Base-by-base conservation (phyloP, 2,329 filamentous ascomycete species). In the Aspergillus tanneri region DNA sequence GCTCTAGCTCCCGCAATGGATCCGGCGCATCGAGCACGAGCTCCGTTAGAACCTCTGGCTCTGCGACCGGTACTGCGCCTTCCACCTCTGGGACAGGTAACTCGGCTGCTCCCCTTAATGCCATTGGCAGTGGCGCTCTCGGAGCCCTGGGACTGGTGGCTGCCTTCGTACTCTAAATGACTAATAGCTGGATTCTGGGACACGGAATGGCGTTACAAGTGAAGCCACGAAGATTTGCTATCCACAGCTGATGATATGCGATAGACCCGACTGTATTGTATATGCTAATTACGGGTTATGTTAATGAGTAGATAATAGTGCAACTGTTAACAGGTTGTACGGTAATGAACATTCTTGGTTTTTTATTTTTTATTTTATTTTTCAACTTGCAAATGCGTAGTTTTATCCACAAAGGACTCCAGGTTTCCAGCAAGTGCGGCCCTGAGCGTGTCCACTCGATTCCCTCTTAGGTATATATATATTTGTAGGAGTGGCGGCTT, bases 121-220 rank as follows among this genome's bases (percentile, higher is more conserved):
- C 65, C 32, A 45, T 62, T 32, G 61, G 65, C 43, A 63, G 55
- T 34, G 65, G 64, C 48, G 64, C 62, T 34, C 61, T 65, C 24
- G 73, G 72, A 45, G 62, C 65, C 38, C 62, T 72, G 27, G 73
- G 72, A 53, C 57, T 76, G 25, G 70, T 68, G 46, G 73, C 71
- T 46, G 54, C 74, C 45, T 56, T 74, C 46, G 58, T 69, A 22
- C 60, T 74, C 57, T 75, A 70, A 66, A 57, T 40, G 18, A 28
- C 16, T 27, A 21, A 46, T 27, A 24, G 42, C 45, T 5, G 18
- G 19, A 50, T 48, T 21, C 27, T 44, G 7, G 28, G 39, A 40
- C 39, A 27, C 25, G 32, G 32, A 23, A 25, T 44, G 46, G 36
- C 30, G 37, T 49, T 19, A 37, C 11, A 24, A 47, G 35, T 44